phyloP scores from a whole-genome alignment of 352 stramenopile species.

The Elongisporangium senticosum region DNA sequence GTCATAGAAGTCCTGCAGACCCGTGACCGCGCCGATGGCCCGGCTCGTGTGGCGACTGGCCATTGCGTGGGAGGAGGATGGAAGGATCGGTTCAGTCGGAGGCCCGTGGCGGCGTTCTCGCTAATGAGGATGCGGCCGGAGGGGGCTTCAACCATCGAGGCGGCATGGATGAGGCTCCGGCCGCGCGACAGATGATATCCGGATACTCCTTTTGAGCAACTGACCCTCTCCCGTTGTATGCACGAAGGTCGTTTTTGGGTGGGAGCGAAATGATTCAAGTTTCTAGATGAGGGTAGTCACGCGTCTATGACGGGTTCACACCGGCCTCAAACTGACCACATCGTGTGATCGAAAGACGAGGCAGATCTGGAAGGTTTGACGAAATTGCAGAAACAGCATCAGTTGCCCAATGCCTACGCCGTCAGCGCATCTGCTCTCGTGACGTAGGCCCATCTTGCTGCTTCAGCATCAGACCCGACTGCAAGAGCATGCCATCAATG shows the following conservation, averaged over 20 bases:
- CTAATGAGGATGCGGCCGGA: background rate
- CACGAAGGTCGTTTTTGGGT: background rate
- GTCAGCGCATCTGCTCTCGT: no score
- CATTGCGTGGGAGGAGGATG: background rate
- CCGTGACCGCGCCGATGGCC: conserved; percentile 14
- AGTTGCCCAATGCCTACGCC: background rate
- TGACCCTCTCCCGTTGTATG: background rate
- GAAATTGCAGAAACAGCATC: background rate
- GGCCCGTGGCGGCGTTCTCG: background rate
- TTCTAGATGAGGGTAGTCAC: background rate
- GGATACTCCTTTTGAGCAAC: background rate
- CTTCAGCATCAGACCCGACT: background rate
- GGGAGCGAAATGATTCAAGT: background rate
- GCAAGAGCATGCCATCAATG: no score
- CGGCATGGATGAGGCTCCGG: background rate
- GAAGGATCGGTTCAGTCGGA: background rate
- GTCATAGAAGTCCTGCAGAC: conserved; percentile 70
- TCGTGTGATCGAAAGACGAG: background rate
- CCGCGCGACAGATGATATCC: background rate
- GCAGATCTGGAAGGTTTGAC: background rate
- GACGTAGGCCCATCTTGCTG: background rate
- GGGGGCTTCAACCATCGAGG: background rate
- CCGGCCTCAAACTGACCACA: background rate
- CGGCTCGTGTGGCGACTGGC: background rate
- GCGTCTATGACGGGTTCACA: background rate